Conservation (phyloP, 371 early-diverging fungal genomes). For the Syncephalastrum contaminatum region DNA sequence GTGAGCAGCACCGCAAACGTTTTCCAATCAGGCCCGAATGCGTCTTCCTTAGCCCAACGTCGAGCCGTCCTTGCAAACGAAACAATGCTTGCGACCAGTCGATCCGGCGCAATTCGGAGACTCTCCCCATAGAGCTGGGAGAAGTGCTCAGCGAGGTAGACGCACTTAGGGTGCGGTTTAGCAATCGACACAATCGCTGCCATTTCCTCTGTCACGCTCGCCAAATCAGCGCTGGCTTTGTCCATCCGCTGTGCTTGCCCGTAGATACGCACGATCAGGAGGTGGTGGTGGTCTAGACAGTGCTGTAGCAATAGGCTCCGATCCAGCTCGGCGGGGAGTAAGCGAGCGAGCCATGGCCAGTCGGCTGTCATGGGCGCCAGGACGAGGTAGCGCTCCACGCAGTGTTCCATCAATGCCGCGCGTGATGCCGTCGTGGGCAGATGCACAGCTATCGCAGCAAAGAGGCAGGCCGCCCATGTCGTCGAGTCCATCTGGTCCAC, state of each 20-base stretch:
- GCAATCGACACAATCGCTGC: constrained; percentile 21
- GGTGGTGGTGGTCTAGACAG: constrained; percentile 10
- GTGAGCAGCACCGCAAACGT: constrained; percentile 11
- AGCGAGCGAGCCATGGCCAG: constrained; percentile 4
- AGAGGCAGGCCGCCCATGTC: not conserved
- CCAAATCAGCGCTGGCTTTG: constrained; percentile 2
- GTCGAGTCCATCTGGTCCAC: not conserved
- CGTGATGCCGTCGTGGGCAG: not conserved
- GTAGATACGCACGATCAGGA: constrained; percentile 11
- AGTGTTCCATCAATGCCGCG: constrained; percentile 2
- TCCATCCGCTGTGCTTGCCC: constrained; percentile 1
- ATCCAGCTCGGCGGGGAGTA: constrained; percentile 1
- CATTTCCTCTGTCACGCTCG: constrained; percentile 16
- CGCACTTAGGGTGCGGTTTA: constrained; percentile 5
- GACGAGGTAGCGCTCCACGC: not conserved
- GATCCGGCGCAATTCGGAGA: not conserved
- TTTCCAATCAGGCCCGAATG: constrained; percentile 7
- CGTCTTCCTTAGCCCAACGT: constrained; percentile 6
- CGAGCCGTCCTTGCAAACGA: constrained; percentile 9
- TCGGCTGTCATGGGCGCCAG: not conserved
- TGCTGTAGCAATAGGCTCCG: constrained; percentile 8
- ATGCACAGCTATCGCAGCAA: constrained; percentile 2
- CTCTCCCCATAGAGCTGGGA: constrained; percentile 1
- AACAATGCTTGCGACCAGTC: constrained; percentile 14
- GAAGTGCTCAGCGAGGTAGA: constrained; percentile 11